Conservation (phyloP, 306 rosid species). For the Cotoneaster glaucophyllus region DNA sequence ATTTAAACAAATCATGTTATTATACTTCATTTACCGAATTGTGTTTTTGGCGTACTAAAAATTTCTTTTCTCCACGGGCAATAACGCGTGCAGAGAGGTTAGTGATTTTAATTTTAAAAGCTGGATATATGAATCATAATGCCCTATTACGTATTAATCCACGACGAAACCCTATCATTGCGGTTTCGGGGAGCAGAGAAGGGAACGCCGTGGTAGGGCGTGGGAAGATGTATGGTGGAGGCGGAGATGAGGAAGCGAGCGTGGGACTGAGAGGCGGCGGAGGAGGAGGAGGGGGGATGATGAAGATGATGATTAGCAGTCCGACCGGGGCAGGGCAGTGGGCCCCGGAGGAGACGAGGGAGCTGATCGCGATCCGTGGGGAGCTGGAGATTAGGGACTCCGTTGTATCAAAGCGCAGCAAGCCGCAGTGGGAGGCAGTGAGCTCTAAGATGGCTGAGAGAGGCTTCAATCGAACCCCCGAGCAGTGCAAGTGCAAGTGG, state of each 20-base stretch:
- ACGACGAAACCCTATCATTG: neutral
- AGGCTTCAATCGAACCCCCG: conserved; percentile 70
- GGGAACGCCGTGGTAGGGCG: neutral
- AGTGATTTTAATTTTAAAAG: too few relatives aligned
- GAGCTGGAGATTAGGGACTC: conserved; percentile 56
- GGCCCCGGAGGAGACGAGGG: conserved; percentile 76
- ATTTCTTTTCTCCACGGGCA: too few relatives aligned
- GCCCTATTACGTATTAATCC: too few relatives aligned
- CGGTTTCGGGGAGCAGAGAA: neutral
- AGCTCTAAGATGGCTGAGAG: conserved; percentile 53
- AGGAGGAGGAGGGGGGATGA: neutral
- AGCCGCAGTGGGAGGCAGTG: conserved; percentile 83
- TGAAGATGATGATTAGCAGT: conserved; percentile 21
- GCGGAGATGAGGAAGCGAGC: conserved; percentile 12
- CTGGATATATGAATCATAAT: too few relatives aligned
- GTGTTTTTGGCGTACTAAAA: too few relatives aligned
- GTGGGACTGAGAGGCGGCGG: neutral
- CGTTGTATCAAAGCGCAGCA: conserved; percentile 41
- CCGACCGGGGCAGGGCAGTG: conserved; percentile 49
- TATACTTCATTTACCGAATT: too few relatives aligned
- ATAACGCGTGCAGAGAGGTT: too few relatives aligned
- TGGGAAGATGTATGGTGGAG: conserved; percentile 1
- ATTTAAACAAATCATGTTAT: too few relatives aligned
- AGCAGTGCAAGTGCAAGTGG: conserved; percentile 98
- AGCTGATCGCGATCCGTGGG: conserved; percentile 67